Conservation (phyloP, 345 rosid species). For the Populus pruinosa region DNA sequence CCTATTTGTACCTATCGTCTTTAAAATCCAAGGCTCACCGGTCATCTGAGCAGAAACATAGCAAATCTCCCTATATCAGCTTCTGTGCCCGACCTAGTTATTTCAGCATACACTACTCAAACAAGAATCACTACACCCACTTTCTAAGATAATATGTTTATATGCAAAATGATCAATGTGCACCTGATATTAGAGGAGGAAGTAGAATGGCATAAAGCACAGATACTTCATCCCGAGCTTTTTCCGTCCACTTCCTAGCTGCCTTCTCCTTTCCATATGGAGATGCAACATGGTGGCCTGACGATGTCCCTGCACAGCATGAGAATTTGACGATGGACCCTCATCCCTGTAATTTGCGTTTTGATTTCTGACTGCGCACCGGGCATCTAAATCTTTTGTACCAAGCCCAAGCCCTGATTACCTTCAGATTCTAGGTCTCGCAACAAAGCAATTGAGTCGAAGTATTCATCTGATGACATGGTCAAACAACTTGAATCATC, state of each 20-base stretch:
- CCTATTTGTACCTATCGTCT: neutral
- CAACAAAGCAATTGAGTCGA: no score
- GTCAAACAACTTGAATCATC: no score
- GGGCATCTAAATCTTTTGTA: no score
- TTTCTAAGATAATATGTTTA: neutral
- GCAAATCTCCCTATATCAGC: neutral
- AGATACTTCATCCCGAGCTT: slow-evolving; percentile 29
- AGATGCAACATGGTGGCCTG: neutral
- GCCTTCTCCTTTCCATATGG: slow-evolving; percentile 20
- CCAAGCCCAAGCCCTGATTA: no score
- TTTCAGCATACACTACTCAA: neutral
- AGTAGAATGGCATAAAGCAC: slow-evolving; percentile 43
- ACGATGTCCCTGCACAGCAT: slow-evolving; percentile 15
- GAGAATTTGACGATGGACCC: slow-evolving; percentile 25
- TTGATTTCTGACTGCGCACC: neutral
- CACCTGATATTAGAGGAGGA: slow-evolving; percentile 11
- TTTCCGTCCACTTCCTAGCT: slow-evolving; percentile 18
- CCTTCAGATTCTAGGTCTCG: no score
- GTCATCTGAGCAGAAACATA: neutral
- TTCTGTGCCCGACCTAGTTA: neutral
- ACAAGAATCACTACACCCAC: neutral
- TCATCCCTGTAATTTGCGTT: slow-evolving; percentile 11
- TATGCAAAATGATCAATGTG: neutral
- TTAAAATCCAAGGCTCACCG: neutral
- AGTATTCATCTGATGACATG: no score